A percentile compares a stretch with the other conserved stretches of the same genome.
Conservation (phyloP, 345 rosid species). For the Boechera divaricarpa region DNA sequence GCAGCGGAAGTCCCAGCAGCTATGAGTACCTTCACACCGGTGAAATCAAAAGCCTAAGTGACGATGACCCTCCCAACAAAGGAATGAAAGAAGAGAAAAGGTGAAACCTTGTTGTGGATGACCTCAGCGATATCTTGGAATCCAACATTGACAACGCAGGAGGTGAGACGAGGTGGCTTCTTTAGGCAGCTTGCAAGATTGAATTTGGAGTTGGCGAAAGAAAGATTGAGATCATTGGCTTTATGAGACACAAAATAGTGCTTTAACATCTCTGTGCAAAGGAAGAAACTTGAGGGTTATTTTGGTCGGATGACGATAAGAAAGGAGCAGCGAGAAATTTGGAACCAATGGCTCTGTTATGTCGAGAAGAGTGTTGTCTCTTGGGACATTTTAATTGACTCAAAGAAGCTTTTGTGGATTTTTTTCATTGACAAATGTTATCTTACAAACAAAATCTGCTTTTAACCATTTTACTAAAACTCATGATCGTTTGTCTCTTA, state of each 20-base stretch:
- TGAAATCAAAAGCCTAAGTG: constrained; percentile 26
- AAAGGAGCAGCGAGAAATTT: constrained; percentile 12
- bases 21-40: constrained; percentile 61
- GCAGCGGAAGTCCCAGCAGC: constrained; percentile 78
- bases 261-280: constrained; percentile 32
- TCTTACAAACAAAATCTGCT: constrained; percentile 5
- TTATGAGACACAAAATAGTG: constrained; percentile 31
- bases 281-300: constrained; percentile 12
- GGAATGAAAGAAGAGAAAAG: not conserved
- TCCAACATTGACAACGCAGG: constrained; percentile 51
- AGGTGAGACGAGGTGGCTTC: constrained; percentile 45
- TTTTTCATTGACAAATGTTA: constrained; percentile 4
- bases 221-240: constrained; percentile 30
- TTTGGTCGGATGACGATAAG: constrained; percentile 35
- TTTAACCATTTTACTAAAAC: not conserved
- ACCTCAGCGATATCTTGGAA: constrained; percentile 62
- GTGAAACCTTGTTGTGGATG: constrained; percentile 69
- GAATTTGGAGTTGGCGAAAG: constrained; percentile 35
- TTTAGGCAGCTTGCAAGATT: constrained; percentile 24
- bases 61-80: not conserved
- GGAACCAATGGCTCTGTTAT: constrained; percentile 33
- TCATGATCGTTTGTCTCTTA: not conserved
- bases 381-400: constrained; percentile 19
- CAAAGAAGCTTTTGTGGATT: constrained; percentile 6
- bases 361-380: constrained; percentile 16